phyloP scores from a whole-genome alignment of 176 grass and related monocot species.

The Tillandsia fasciculata region DNA sequence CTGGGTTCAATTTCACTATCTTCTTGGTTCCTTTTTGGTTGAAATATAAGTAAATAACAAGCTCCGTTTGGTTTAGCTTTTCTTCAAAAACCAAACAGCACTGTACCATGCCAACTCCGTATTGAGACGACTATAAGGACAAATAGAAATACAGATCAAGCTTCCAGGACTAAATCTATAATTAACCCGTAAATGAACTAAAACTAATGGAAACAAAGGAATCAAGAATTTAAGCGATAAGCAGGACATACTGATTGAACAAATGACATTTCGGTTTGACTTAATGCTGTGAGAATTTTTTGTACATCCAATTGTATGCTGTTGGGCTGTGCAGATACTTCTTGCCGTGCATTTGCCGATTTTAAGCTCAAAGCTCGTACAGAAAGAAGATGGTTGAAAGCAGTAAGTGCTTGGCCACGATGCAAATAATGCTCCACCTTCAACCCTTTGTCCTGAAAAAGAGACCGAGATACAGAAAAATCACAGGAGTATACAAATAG shows the following conservation, averaged over 20 bases:
- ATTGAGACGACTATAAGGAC: no score
- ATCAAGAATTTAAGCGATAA: slow-evolving; percentile 18
- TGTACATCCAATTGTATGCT: slow-evolving; percentile 70
- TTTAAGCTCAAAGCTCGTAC: slow-evolving; percentile 72
- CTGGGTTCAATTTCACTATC: no score
- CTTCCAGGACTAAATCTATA: no score
- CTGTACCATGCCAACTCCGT: no score
- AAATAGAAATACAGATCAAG: no score
- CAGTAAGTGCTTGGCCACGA: slow-evolving; percentile 68
- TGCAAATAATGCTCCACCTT: slow-evolving; percentile 87
- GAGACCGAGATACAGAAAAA: slow-evolving; percentile 13
- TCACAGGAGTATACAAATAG: not conserved
- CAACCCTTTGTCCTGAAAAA: slow-evolving; percentile 71
- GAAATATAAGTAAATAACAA: no score
- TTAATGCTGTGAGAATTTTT: slow-evolving; percentile 67
- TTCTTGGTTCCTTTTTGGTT: no score
- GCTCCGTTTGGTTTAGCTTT: no score
- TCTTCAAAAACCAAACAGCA: no score
- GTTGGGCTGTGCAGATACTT: slow-evolving; percentile 49
- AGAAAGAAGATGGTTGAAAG: slow-evolving; percentile 80
- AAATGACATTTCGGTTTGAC: slow-evolving; percentile 72
- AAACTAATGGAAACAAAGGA: not conserved
- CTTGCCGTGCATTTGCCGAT: slow-evolving; percentile 54
- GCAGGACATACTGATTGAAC: slow-evolving; percentile 64
- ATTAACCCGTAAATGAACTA: no score